Conservation (phyloP, 768 basidiomycete genomes). For the Crassisporium funariophilum region DNA sequence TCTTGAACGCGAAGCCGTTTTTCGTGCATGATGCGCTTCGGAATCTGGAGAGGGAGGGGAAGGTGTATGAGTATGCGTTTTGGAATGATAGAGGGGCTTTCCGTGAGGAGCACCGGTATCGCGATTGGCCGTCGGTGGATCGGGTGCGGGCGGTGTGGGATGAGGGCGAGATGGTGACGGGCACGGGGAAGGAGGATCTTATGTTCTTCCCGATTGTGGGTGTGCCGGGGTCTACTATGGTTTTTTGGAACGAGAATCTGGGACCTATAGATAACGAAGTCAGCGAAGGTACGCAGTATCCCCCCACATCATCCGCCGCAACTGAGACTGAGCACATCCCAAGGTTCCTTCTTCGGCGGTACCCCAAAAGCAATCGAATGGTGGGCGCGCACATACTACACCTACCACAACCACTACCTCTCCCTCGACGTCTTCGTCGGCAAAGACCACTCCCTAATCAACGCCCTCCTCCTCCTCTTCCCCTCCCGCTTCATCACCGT, state of each 20-base stretch:
- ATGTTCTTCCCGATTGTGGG: constrained; percentile 50
- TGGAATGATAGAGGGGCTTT: constrained; percentile 62
- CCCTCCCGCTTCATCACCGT: constrained; percentile 47
- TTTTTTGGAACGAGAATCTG: constrained; percentile 43
- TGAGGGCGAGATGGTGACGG: constrained; percentile 32
- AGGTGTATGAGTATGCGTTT: constrained; percentile 53
- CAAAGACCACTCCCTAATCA: constrained; percentile 57
- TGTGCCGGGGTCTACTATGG: constrained; percentile 33
- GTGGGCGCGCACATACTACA: constrained; percentile 49
- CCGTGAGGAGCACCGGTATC: constrained; percentile 42
- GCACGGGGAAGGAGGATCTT: constrained; percentile 39
- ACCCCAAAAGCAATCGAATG: constrained; percentile 44
- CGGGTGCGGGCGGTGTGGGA: constrained; percentile 45
- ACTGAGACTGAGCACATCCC: background rate
- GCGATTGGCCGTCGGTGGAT: constrained; percentile 45
- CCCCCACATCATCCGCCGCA: background rate
- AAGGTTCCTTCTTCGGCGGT: constrained; percentile 62
- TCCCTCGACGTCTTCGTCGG: constrained; percentile 47
- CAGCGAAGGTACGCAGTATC: constrained; percentile 47
- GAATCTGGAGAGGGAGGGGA: constrained; percentile 22
- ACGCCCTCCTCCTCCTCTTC: constrained; percentile 36
- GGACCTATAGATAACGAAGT: constrained; percentile 54
- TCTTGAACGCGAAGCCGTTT: constrained; percentile 56
- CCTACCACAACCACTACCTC: constrained; percentile 54
- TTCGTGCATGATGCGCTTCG: constrained; percentile 47